Evolutionary conservation across 2,329 filamentous ascomycete species (phyloP).

Genomic region (Ophiostoma sp.): DNA sequence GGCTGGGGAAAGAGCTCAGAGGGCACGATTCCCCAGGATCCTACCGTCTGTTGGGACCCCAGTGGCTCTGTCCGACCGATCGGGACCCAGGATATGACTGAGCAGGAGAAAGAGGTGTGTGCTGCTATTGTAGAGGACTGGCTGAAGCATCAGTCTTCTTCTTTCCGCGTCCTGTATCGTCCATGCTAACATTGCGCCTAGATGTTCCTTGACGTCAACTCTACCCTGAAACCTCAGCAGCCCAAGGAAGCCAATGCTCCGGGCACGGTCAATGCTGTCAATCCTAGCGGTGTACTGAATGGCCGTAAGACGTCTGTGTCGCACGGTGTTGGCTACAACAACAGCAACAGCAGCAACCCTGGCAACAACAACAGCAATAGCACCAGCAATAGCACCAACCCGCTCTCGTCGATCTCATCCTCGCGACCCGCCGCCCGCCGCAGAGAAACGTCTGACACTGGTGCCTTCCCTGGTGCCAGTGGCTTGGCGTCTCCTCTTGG

Average conservation of each 20-base stretch:
- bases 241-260: conserved; percentile 62
- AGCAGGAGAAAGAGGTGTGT: conserved; percentile 56
- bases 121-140: not conserved
- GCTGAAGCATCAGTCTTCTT: not conserved
- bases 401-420: conserved; percentile 66
- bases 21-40: conserved; percentile 66
- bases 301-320: conserved; percentile 81
- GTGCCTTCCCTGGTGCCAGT: conserved; percentile 47
- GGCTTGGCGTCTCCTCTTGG: conserved; percentile 57
- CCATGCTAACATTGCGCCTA: conserved; percentile 35
- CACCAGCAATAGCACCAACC: conserved; percentile 34
- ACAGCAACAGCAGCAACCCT: conserved; percentile 32
- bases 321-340: conserved; percentile 61
- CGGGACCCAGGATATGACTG: conserved; percentile 62
- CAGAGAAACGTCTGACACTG: conserved; percentile 72
- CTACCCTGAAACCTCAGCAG: conserved; percentile 77
- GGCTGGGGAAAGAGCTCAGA: conserved; percentile 77
- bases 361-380: conserved; percentile 61
- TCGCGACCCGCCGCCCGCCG: conserved; percentile 71
- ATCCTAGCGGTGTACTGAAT: conserved; percentile 40
- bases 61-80: conserved; percentile 65
- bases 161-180: not conserved
- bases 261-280: conserved; percentile 19
- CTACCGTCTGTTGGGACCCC: conserved; percentile 88
- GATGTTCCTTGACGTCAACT: conserved; percentile 88